Conservation (phyloP, 495 filamentous ascomycete genomes). For the Parachaetomium inaequale region DNA sequence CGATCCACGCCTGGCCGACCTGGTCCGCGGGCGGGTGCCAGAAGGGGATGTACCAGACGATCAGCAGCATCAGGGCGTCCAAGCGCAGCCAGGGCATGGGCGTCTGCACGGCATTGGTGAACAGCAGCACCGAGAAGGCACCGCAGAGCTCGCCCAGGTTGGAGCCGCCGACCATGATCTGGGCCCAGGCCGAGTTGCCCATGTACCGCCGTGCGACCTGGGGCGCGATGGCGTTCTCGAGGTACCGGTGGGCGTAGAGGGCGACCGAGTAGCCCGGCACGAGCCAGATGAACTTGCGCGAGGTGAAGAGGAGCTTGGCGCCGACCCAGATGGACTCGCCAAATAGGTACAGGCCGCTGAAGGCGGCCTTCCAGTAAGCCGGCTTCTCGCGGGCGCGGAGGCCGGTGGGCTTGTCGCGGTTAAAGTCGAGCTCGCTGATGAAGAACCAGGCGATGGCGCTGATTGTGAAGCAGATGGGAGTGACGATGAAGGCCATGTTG, state of each 20-base stretch:
- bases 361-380: conserved; percentile 28
- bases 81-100: conserved; percentile 46
- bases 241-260: conserved; percentile 45
- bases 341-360: conserved; percentile 36
- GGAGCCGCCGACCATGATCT: conserved; percentile 46
- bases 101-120: conserved; percentile 39
- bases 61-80: conserved; percentile 38
- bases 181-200: conserved; percentile 41
- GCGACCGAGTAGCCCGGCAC: conserved; percentile 43
- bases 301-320: conserved; percentile 39
- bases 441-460: conserved; percentile 39
- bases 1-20: conserved; percentile 39
- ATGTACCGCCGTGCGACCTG: conserved; percentile 41
- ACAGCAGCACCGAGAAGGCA: conserved; percentile 42
- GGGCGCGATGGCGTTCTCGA: conserved; percentile 44
- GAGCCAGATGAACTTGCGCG: conserved; percentile 46
- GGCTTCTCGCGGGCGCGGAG: conserved; percentile 8
- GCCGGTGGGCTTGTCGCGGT: conserved; percentile 12
- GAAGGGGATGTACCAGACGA: conserved; percentile 43
- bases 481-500: conserved; percentile 46
- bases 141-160: conserved; percentile 46
- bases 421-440: conserved; percentile 35
- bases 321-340: conserved; percentile 40
- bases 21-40: conserved; percentile 26
- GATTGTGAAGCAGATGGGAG: conserved; percentile 39